Evolutionary conservation across 2,329 filamentous ascomycete species (phyloP).

Genomic region (Tricladium varicosporioides): DNA sequence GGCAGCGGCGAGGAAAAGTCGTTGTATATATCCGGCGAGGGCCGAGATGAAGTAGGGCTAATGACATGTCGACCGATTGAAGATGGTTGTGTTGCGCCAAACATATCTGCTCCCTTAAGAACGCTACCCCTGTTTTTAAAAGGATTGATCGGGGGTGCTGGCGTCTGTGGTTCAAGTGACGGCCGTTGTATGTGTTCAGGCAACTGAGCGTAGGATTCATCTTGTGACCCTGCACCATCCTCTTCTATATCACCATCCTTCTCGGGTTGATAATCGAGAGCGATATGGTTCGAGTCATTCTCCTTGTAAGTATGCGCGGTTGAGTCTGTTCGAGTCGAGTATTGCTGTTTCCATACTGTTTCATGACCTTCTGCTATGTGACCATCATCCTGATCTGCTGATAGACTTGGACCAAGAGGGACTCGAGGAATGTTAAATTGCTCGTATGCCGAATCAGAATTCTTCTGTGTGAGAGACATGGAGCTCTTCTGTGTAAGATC

Average conservation of each 20-base stretch:
- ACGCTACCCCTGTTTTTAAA: slow-evolving; percentile 31
- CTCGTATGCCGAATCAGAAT: slow-evolving; percentile 28
- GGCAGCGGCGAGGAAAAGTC: slow-evolving; percentile 22
- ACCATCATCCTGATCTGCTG: neutral
- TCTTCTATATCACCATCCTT: slow-evolving; percentile 4
- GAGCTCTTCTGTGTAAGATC: slow-evolving; percentile 26
- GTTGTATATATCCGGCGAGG: slow-evolving; percentile 30
- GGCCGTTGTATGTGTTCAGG: neutral
- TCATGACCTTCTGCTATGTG: too few relatives aligned
- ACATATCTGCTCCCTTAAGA: slow-evolving; percentile 29
- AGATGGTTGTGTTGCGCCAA: slow-evolving; percentile 33
- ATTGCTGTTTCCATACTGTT: slow-evolving; percentile 4
- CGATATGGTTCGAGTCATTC: slow-evolving; percentile 29
- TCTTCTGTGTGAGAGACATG: slow-evolving; percentile 31
- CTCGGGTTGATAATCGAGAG: slow-evolving; percentile 17
- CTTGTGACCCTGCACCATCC: slow-evolving; percentile 22
- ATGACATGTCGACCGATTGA: slow-evolving; percentile 23
- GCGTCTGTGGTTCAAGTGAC: slow-evolving; percentile 29
- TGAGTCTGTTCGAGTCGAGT: slow-evolving; percentile 25
- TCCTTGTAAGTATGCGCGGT: slow-evolving; percentile 29
- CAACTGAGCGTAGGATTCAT: slow-evolving; percentile 18
- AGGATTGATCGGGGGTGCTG: slow-evolving; percentile 31
- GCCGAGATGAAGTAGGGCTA: slow-evolving; percentile 30
- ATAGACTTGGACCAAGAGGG: neutral
- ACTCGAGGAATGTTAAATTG: slow-evolving; percentile 16